Evolutionary conservation across 345 rosid genomes (phyloP).

Genomic region (Salix viminalis): DNA sequence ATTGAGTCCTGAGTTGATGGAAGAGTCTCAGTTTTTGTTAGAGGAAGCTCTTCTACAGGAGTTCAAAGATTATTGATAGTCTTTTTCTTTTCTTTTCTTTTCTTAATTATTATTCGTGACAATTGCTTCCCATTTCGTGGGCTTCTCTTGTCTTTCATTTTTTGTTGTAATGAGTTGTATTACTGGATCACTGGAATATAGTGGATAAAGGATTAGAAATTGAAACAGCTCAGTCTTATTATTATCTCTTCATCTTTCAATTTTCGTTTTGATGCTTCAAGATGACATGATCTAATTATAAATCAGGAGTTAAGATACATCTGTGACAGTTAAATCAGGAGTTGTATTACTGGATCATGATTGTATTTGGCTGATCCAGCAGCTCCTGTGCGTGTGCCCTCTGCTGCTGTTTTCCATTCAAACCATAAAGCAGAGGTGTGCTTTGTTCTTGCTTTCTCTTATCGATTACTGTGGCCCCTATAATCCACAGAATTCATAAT

Average conservation of each 20-base stretch:
- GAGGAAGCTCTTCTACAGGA: conserved; percentile 62
- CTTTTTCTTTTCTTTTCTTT: neutral
- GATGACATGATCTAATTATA: neutral
- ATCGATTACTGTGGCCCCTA: neutral
- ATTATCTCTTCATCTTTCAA: neutral
- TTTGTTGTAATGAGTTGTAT: neutral
- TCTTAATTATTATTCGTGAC: neutral
- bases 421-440: too few relatives aligned
- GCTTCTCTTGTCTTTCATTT: neutral
- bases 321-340: too few relatives aligned
- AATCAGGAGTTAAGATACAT: too few relatives aligned
- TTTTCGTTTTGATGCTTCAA: neutral
- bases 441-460: neutral
- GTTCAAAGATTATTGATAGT: conserved; percentile 20
- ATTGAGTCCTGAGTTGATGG: conserved; percentile 82
- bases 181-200: neutral
- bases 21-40: conserved; percentile 53
- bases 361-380: too few relatives aligned
- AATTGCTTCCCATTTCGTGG: neutral
- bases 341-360: too few relatives aligned
- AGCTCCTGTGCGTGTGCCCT: too few relatives aligned
- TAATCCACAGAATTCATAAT: neutral
- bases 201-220: neutral
- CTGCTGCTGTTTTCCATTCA: too few relatives aligned
- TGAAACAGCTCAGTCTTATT: neutral